Base-by-base conservation (phyloP, 345 rosid genomes). In the Ricinus communis region DNA sequence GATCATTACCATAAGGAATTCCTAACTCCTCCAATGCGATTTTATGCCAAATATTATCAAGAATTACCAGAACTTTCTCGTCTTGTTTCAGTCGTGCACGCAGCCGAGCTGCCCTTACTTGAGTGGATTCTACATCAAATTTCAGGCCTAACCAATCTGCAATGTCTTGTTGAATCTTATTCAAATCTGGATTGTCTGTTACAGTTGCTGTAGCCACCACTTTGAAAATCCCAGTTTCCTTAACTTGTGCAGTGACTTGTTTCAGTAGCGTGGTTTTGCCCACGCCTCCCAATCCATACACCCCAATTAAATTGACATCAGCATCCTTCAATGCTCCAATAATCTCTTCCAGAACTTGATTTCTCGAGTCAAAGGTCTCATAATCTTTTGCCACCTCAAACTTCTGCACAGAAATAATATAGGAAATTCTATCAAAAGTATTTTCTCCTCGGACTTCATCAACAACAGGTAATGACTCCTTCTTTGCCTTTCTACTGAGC, bases 211-310 rank as follows among this genome's bases (percentile, higher is more conserved):
- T 2, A 6, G 38, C 38, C 38, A 33, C 38, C 6, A 33, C 66
- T 49, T 59, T 56, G 21, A 58, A 74, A 5, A 47, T 5, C 6
- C 19, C 55, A 5, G 56, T 40, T 25, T 11, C 54, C 41, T 45
- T 53, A 12, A 49, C 71, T 22, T 36, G 60, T 24, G 6, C 46
- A 49, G 65, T 59, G 16, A 74, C 47, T 52, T 66, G 25, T 50
- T 49, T 74, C 12, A 27, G 58, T 0, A 73, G 56, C 9, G 76
- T 65, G 25, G 71, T 65, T 49, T 73, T 73, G 4, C 71, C 76
- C 4, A 65, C 71, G 0, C 76, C 76, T 5, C 27, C 11, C 24
- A 66, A 19, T 5, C 71, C 76, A 16, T 49, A 65, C 18, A 73
- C 65, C 5, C 71, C 76, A 31, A 65, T 14, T n/a, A 40, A 5